phyloP scores from a whole-genome alignment of 148 eudicot species.

The Mesembryanthemum crystallinum region DNA sequence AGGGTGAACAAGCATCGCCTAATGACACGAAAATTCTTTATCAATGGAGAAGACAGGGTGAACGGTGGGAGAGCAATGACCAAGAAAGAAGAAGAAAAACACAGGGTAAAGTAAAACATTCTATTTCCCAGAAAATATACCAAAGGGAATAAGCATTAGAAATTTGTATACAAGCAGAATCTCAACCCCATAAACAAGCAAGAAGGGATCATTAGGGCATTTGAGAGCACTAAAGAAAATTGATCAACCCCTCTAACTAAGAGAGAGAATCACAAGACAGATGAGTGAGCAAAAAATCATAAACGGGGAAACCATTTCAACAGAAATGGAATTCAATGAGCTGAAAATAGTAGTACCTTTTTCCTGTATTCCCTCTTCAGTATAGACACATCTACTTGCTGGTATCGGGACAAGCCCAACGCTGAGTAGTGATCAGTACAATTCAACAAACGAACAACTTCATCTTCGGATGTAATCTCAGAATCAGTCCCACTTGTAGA shows the following conservation, averaged over 20 bases:
- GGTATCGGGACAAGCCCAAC: conserved; percentile 72
- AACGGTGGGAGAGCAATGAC: too few species aligned
- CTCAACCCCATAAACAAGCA: neutral
- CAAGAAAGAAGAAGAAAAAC: neutral
- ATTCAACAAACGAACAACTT: conserved; percentile 81
- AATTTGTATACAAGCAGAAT: neutral
- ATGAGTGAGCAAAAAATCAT: neutral
- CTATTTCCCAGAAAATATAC: neutral
- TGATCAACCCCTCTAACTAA: neutral
- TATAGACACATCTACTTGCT: conserved; percentile 61
- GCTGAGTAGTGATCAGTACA: conserved; percentile 93
- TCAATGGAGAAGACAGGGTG: neutral
- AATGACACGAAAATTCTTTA: conserved; percentile 20
- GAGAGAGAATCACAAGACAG: too few species aligned
- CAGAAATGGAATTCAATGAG: neutral
- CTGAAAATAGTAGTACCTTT: conserved; percentile 46
- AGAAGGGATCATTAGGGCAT: neutral
- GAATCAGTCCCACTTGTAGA: conserved; percentile 87
- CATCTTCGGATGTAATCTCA: conserved; percentile 88
- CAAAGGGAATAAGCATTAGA: neutral
- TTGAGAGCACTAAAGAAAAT: conserved; percentile 2
- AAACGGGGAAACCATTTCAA: neutral
- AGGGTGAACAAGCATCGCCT: conserved; percentile 99
- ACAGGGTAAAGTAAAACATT: neutral
- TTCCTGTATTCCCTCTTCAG: conserved; percentile 84